Percentiles rank a stretch among this genome's conserved stretches.
These are phyloP conservation scores for Citropsis articulata DNA, from an alignment of 345 rosid species.

Conservation along the genomic window DNA sequence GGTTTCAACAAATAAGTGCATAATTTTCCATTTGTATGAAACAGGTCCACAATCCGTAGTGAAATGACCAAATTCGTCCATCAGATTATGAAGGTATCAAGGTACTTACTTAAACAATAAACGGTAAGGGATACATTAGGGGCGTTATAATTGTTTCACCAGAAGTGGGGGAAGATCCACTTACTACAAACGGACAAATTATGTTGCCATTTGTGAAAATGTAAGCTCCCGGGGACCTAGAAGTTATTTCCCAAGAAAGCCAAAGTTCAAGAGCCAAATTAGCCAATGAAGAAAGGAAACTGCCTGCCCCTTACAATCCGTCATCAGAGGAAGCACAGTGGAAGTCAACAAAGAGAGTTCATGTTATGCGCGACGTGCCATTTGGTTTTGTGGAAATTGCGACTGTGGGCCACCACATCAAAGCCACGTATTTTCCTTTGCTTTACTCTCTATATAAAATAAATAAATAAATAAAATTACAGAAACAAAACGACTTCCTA, in stretches of 20 bases:
- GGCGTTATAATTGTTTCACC: too few relatives aligned
- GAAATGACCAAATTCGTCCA: too few relatives aligned
- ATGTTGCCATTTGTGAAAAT: neutral
- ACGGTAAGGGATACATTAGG: too few relatives aligned
- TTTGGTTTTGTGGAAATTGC: neutral
- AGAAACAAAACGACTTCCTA: neutral
- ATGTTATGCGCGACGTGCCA: neutral
- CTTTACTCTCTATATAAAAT: neutral
- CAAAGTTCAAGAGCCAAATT: neutral
- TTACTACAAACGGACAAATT: too few relatives aligned
- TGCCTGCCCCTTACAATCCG: neutral
- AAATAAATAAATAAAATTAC: too few relatives aligned
- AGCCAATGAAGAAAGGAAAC: neutral
- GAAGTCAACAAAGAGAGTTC: neutral
- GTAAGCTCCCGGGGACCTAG: neutral
- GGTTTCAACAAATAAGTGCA: too few relatives aligned
- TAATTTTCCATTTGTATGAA: too few relatives aligned
- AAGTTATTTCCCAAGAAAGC: neutral
- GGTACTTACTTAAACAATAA: too few relatives aligned
- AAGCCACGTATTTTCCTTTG: neutral
- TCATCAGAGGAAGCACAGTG: neutral
- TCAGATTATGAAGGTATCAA: too few relatives aligned
- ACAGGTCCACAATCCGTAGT: too few relatives aligned
- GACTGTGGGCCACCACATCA: conserved; percentile 42
- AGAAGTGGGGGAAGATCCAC: too few relatives aligned